These are phyloP conservation scores for Phytopythium oedochilum DNA, from an alignment of 352 stramenopile genomes.

Conservation along the genomic window DNA sequence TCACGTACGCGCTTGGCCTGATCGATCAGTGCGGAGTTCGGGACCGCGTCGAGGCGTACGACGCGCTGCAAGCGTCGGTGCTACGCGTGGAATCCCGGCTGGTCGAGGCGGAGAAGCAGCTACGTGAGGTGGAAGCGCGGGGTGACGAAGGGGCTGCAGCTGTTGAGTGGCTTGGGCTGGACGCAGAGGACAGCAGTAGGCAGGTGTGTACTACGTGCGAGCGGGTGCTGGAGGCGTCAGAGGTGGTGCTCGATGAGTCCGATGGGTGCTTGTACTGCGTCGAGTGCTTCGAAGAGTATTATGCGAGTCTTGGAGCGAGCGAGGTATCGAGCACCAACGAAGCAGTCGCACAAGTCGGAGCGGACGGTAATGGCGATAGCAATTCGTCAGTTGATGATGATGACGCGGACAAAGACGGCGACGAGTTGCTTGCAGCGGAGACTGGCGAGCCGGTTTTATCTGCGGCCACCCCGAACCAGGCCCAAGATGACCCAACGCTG, in stretches of 20 bases:
- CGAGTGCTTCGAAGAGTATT: constrained; percentile 64
- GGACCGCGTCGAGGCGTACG: constrained; percentile 16
- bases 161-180: too few relatives aligned
- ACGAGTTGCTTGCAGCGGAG: neutral
- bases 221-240: neutral
- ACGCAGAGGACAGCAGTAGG: neutral
- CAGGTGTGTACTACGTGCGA: constrained; percentile 51
- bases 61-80: constrained; percentile 23
- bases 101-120: constrained; percentile 9
- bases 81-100: constrained; percentile 12
- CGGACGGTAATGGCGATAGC: neutral
- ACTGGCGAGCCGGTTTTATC: neutral
- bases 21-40: constrained; percentile 32
- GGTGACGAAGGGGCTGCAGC: neutral
- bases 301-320: constrained; percentile 17
- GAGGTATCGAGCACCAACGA: neutral
- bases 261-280: constrained; percentile 70
- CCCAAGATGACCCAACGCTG: neutral
- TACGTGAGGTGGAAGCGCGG: constrained; percentile 8
- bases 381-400: neutral
- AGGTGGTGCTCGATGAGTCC: constrained; percentile 49
- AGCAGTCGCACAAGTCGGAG: too few relatives aligned
- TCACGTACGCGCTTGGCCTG: constrained; percentile 47
- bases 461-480: neutral
- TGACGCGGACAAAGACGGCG: neutral